Conservation (phyloP, 306 rosid genomes). For the Rubus parviflorus region DNA sequence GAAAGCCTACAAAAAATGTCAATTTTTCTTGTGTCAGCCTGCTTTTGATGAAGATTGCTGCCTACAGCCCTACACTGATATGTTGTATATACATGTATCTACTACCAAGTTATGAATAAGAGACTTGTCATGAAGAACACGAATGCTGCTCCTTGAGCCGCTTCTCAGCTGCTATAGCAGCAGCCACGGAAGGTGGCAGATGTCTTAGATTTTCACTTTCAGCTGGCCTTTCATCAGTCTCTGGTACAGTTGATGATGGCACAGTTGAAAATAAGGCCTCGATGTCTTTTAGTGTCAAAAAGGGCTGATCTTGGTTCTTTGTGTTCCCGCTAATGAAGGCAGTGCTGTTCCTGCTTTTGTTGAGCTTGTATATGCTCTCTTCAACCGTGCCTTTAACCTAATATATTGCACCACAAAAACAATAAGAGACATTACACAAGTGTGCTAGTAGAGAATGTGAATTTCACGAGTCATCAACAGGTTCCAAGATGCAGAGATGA, state of each 20-base stretch:
- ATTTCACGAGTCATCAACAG: neutral
- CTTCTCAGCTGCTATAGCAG: slow-evolving; percentile 86
- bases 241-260: slow-evolving; percentile 40
- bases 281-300: slow-evolving; percentile 74
- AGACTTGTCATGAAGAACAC: slow-evolving; percentile 27
- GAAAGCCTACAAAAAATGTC: neutral
- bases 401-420: slow-evolving; percentile 14
- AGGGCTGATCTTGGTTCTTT: slow-evolving; percentile 79
- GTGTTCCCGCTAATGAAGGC: slow-evolving; percentile 75
- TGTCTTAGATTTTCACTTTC: slow-evolving; percentile 48
- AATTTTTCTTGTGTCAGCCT: neutral
- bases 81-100: neutral
- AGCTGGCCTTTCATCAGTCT: slow-evolving; percentile 42
- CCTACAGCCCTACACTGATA: neutral
- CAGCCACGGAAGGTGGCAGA: slow-evolving; percentile 83
- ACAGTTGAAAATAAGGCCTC: slow-evolving; percentile 66
- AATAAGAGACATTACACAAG: neutral
- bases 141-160: slow-evolving; percentile 58
- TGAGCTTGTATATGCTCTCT: slow-evolving; percentile 81
- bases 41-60: neutral
- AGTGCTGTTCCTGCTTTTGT: slow-evolving; percentile 61
- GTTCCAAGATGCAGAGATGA: neutral
- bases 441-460: neutral
- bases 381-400: slow-evolving; percentile 90
- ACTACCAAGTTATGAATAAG: slow-evolving; percentile 8